Evolutionary conservation across 2,329 filamentous ascomycete species (phyloP).

Genomic region (Neonectria neomacrospora): DNA sequence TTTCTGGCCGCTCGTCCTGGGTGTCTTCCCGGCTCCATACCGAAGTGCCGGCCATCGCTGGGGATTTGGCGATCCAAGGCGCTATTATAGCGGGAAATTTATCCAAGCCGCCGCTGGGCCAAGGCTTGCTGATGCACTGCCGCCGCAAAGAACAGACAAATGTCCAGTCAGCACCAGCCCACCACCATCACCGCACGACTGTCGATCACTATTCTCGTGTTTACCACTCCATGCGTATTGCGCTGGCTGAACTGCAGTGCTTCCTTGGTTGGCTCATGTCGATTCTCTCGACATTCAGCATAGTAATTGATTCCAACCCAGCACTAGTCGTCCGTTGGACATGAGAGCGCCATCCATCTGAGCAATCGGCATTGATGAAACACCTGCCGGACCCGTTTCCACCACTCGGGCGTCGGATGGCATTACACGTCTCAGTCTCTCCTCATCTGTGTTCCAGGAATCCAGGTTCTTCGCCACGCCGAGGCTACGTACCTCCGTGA

Average conservation of each 20-base stretch:
- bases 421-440: constrained; percentile 17
- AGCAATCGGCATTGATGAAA: constrained; percentile 22
- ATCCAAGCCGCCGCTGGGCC: constrained; percentile 16
- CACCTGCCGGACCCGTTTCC: constrained; percentile 7
- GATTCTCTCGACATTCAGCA: constrained; percentile 2
- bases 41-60: background rate
- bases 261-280: constrained; percentile 8
- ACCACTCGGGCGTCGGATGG: constrained; percentile 4
- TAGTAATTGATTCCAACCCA: background rate
- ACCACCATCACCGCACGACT: background rate
- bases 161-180: constrained; percentile 8
- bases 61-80: constrained; percentile 2
- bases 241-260: background rate
- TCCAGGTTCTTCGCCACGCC: constrained; percentile 19
- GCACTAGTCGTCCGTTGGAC: constrained; percentile 3
- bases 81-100: constrained; percentile 8
- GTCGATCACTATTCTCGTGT: constrained; percentile 11
- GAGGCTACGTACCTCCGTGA: constrained; percentile 11
- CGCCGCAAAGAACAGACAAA: constrained; percentile 14
- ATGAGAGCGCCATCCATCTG: background rate
- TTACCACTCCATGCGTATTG: background rate
- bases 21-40: constrained; percentile 2
- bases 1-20: background rate
- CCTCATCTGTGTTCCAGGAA: constrained; percentile 8
- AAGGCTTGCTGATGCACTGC: constrained; percentile 22